Base-by-base conservation (phyloP, 2,329 filamentous ascomycete genomes). In the Trichoderma sp. region DNA sequence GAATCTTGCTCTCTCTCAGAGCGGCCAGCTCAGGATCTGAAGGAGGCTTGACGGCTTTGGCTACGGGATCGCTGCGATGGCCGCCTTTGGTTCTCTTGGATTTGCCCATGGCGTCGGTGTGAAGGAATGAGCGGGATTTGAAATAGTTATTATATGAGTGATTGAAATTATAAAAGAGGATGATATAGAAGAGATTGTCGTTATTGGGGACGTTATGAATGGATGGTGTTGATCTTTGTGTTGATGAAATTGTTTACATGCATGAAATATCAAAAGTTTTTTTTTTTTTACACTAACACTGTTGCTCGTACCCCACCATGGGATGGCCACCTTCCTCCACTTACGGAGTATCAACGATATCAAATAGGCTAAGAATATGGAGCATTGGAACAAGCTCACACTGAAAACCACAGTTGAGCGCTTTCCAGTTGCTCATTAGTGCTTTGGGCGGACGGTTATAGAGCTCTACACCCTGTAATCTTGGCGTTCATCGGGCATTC, bases 21-120 rank as follows among this genome's bases (percentile, higher is more conserved):
- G 90, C 89, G 27, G 89, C 88, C 73, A 93, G 87, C 81, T 91
- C 90, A 7, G 91, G 91, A 80, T 93, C 91, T 2, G 90, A 85
- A 5, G 90, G 91, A 24, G 89, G 89, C 80, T 92, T 92, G 81
- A 89, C 84, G 24, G 87, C 81, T 81, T 91, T 92, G 75, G 86
- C 83, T 69, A 91, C 86, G 76, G 90, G 90, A 80, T 91, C 87
- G 74, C 87, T 83, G 71, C 90, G 88, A 77, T 86, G 85, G 78
- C 86, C 87, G 77, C 83, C 86, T 77, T 88, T 85, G 80, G 87
- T 89, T 75, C 88, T 86, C 53, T 90, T 86, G 33, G 90, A 89
- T 83, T 92, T 92, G 60, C 84, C 91, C 91, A 93, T 92, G 60
- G 76, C 65, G 63, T 24, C 27, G 9, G 27, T 29, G 21, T 4